Evolutionary conservation across 371 early-diverging fungal species (phyloP).

Genomic region (Rhizopus arrhizus): DNA sequence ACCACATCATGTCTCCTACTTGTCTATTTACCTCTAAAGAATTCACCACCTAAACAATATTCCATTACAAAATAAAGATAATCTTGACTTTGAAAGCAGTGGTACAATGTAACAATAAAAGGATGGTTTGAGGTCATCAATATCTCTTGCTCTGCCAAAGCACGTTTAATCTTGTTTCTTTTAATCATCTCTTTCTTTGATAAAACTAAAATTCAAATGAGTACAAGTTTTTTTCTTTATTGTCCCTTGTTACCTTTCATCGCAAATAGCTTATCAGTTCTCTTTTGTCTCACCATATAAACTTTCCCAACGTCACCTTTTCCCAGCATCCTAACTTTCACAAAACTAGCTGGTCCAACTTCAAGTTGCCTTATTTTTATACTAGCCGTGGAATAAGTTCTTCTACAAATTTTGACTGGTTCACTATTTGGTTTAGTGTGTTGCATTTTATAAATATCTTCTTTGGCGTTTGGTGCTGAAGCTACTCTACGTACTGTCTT

Average conservation of each 20-base stretch:
- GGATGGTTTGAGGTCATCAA: slow-evolving; percentile 92
- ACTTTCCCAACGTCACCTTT: slow-evolving; percentile 97
- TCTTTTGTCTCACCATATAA: slow-evolving; percentile 89
- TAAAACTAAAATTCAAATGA: slow-evolving; percentile 57
- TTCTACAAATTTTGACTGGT: slow-evolving; percentile 33
- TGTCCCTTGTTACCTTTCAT: slow-evolving; percentile 75
- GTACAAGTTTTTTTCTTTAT: neutral
- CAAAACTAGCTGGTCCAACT: slow-evolving; percentile 84
- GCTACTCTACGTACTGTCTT: slow-evolving; percentile 56
- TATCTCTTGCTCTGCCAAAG: slow-evolving; percentile 95
- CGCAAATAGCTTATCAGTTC: slow-evolving; percentile 82
- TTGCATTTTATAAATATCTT: neutral
- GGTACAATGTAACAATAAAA: slow-evolving; percentile 96
- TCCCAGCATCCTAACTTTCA: slow-evolving; percentile 84
- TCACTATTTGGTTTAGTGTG: slow-evolving; percentile 13
- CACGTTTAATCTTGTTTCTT: slow-evolving; percentile 94
- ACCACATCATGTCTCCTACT: neutral
- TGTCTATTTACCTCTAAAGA: slow-evolving; percentile 74
- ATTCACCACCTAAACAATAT: slow-evolving; percentile 99
- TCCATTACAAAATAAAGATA: slow-evolving; percentile 98
- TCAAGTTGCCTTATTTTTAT: slow-evolving; percentile 73
- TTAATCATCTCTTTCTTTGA: slow-evolving; percentile 95
- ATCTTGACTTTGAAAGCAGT: slow-evolving; percentile 94
- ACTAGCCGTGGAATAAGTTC: slow-evolving; percentile 77
- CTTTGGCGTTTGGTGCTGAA: slow-evolving; percentile 62